Base-by-base conservation (phyloP, 768 basidiomycete species). In the Tricholoma furcatifolium region DNA sequence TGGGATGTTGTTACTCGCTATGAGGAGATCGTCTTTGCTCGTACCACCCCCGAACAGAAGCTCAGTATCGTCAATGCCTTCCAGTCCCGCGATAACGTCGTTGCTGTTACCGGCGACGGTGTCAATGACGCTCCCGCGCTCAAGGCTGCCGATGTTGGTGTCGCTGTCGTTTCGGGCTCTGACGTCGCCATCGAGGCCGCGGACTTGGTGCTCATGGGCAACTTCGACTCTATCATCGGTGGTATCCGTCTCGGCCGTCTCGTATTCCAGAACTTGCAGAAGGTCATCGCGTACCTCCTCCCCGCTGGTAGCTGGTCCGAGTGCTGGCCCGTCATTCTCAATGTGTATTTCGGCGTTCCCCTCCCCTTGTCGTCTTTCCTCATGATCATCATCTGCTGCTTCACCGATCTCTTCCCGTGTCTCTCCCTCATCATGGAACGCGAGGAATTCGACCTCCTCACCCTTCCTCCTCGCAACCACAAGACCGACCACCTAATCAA, bases 291-390 rank as follows among this genome's bases (percentile, higher is more conserved):
- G n/a, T 74, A 76, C 52, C 61, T 78, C 8, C 71, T 77, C 63
- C 77, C 77, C 9, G 75, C 78, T n/a, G 79, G 81, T 27, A 77
- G 77, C 18, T 85, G 83, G 68, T 77, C 81, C 15, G 82, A 85
- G 57, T 76, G 83, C 53, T 76, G 82, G 70, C 72, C 70, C 0
- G 80, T 86, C 47, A 68, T 85, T 10, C 54, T 76, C 43, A 83
- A 82, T 52, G 79, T 82, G 34, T 66, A 83, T 58, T 62, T 84
- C 24, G 84, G 84, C 47, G 78, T 85, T 62, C 84, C 83, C 46
- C 75, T 82, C 46, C 69, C 79, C 6, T 69, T 85, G 35, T 79
- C 77, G 59, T 78, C 80, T 3, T 60, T 60, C 53, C 56, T 57
- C 41, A 60, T 57, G 59, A 50, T 60, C 41, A 53, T 58, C 23